Base-by-base conservation (phyloP, 768 basidiomycete genomes). In the Tulasnella sp. region DNA sequence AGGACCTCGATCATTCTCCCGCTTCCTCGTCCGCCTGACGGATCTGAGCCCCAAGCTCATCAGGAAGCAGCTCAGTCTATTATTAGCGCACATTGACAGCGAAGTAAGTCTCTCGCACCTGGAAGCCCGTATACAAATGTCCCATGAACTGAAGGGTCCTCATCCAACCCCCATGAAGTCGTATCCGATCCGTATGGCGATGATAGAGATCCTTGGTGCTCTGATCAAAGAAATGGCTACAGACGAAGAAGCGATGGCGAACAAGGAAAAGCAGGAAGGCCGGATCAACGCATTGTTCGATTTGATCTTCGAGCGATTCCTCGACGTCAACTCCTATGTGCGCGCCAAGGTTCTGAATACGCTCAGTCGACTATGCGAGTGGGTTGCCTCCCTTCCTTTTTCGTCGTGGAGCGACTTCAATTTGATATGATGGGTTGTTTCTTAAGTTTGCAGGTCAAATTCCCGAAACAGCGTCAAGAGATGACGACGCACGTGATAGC, bases 111-210 rank as follows among this genome's bases (percentile, higher is more conserved):
- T 44, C 27, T 56, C 34, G 48, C 56, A 23, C 44, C 21, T n/a
- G n/a, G n/a, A n/a, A n/a, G n/a, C n/a, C n/a, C n/a, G n/a, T n/a
- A n/a, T n/a, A n/a, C n/a, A n/a, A n/a, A n/a, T n/a, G n/a, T n/a
- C 21, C 34, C 1, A 21, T 38, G 29, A 26, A 27, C 21, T 47
- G 13, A 5, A 27, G 11, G 11, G 23, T 56, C 11, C 38, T 10
- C 38, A 49, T 32, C 13, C n/a, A n/a, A n/a, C n/a, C n/a, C n/a
- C n/a, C n/a, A n/a, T n/a, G n/a, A 65, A 96, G 92, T 85, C 93
- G 0, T 96, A 98, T 68, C 89, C 93, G 0, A 93, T 99, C 84
- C 90, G 96, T 43, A 86, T 92, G 75, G 90, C 92, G 1, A 77
- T 99, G 58, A 81, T 99, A 52, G 95, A 98, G 69, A 80, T 94